These are phyloP conservation scores for Coemansia sp. DNA, from an alignment of 192 early-diverging fungal genomes.

Conservation along the genomic window DNA sequence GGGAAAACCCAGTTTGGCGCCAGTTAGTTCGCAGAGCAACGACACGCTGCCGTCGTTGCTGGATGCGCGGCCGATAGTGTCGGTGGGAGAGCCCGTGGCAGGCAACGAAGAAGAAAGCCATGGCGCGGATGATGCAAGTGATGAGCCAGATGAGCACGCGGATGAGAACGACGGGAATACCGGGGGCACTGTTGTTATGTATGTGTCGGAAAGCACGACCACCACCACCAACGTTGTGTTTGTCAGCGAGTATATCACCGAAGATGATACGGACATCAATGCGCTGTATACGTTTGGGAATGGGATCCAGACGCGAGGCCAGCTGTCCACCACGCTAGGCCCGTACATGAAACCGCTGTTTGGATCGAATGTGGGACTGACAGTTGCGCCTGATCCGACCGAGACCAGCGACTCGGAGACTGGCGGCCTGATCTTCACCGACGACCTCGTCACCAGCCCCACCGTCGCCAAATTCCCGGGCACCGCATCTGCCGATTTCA, in stretches of 20 bases:
- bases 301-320: slow-evolving; percentile 35
- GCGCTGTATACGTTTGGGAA: slow-evolving; percentile 37
- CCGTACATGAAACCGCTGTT: slow-evolving; percentile 37
- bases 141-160: not conserved
- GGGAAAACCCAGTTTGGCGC: slow-evolving; percentile 24
- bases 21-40: slow-evolving; percentile 11
- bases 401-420: slow-evolving; percentile 5
- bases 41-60: slow-evolving; percentile 27
- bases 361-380: slow-evolving; percentile 44
- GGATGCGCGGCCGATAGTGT: slow-evolving; percentile 22
- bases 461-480: slow-evolving; percentile 20
- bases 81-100: slow-evolving; percentile 26
- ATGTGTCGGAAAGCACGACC: slow-evolving; percentile 39
- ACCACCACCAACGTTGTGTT: slow-evolving; percentile 40
- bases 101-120: not conserved
- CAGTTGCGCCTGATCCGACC: slow-evolving; percentile 17
- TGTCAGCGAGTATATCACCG: slow-evolving; percentile 32
- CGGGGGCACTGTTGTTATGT: slow-evolving; percentile 27
- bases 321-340: slow-evolving; percentile 23
- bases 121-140: not conserved
- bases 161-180: not conserved
- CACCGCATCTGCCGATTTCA: slow-evolving; percentile 16
- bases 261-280: slow-evolving; percentile 28
- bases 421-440: slow-evolving; percentile 16
- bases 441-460: slow-evolving; percentile 5